A percentile compares a stretch with the other conserved stretches of the same genome.
phyloP scores from a whole-genome alignment of 2,329 filamentous ascomycete genomes.

The Cordyceps cicadae region DNA sequence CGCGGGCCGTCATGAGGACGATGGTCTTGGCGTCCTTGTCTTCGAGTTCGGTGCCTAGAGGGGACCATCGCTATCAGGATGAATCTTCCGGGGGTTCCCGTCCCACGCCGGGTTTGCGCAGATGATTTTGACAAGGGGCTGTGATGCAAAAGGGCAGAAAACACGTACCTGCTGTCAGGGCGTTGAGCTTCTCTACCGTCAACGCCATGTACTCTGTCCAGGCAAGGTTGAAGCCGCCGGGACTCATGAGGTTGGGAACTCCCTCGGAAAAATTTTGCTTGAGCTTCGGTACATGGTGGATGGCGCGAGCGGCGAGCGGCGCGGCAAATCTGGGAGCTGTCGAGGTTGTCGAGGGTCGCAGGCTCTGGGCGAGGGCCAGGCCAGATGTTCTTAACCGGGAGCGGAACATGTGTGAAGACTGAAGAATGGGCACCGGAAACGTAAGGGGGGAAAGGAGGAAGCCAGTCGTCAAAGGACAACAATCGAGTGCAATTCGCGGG shows the following conservation, averaged over 20 bases:
- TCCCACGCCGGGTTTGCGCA: background rate
- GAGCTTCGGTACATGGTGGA: conserved; percentile 42
- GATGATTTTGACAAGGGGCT: background rate
- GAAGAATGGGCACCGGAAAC: background rate
- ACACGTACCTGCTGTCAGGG: conserved; percentile 58
- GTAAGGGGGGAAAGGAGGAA: background rate
- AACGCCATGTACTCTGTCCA: conserved; percentile 77
- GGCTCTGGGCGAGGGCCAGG: conserved; percentile 28
- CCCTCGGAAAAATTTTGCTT: conserved; percentile 39
- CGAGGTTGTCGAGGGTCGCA: conserved; percentile 30
- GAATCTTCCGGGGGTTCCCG: background rate
- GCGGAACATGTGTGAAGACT: conserved; percentile 38
- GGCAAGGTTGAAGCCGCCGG: conserved; percentile 61
- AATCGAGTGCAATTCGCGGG: background rate
- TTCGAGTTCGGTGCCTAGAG: conserved; percentile 55
- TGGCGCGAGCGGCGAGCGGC: conserved; percentile 28
- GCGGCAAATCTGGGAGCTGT: conserved; percentile 24
- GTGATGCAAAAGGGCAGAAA: background rate
- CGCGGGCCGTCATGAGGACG: conserved; percentile 66
- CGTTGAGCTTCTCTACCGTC: conserved; percentile 69
- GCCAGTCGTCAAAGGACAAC: background rate
- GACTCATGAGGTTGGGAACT: conserved; percentile 63
- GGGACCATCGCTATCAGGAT: conserved; percentile 13
- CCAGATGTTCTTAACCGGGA: conserved; percentile 46
- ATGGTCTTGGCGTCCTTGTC: conserved; percentile 57